Percentiles rank a stretch among this genome's conserved stretches.
These are phyloP conservation scores for Pythium rhizo-oryzae DNA, from an alignment of 352 stramenopile species.

Conservation along the genomic window DNA sequence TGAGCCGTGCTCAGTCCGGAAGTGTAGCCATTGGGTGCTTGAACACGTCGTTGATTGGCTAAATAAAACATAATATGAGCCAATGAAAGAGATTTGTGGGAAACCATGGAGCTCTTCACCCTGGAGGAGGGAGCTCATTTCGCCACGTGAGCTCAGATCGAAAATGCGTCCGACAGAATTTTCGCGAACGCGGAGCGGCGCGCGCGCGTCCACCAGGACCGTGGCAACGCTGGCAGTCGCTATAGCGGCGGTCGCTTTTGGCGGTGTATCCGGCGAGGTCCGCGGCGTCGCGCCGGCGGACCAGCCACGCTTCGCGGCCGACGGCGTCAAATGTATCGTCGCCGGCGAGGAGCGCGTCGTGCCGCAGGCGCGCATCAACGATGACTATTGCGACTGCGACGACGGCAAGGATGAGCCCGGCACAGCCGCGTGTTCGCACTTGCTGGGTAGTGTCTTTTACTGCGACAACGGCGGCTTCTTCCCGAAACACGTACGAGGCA, in stretches of 20 bases:
- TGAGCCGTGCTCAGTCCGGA: neutral
- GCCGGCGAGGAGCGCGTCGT: constrained; percentile 38
- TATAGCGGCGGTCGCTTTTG: neutral
- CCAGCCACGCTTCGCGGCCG: constrained; percentile 29
- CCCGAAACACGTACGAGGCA: constrained; percentile 41
- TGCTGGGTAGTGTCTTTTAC: constrained; percentile 55
- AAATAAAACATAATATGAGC: constrained; percentile 10
- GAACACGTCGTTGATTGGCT: constrained; percentile 8
- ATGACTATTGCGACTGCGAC: constrained; percentile 95
- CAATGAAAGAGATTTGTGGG: constrained; percentile 11
- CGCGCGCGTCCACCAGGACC: neutral
- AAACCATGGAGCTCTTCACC: neutral
- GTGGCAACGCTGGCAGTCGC: neutral
- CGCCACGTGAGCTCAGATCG: constrained; percentile 22
- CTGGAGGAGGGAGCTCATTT: neutral
- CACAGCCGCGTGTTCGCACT: constrained; percentile 79
- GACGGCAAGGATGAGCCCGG: constrained; percentile 88
- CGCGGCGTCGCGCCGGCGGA: constrained; percentile 46
- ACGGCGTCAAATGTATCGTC: constrained; percentile 41
- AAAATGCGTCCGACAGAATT: neutral
- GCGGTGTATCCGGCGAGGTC: constrained; percentile 14
- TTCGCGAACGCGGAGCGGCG: constrained; percentile 10
- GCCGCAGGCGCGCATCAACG: constrained; percentile 71
- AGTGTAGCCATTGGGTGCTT: constrained; percentile 8
- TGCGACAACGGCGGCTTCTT: constrained; percentile 78